These are phyloP conservation scores for Anaeromyces robustus DNA, from an alignment of 192 early-diverging fungal genomes.

Conservation along the genomic window DNA sequence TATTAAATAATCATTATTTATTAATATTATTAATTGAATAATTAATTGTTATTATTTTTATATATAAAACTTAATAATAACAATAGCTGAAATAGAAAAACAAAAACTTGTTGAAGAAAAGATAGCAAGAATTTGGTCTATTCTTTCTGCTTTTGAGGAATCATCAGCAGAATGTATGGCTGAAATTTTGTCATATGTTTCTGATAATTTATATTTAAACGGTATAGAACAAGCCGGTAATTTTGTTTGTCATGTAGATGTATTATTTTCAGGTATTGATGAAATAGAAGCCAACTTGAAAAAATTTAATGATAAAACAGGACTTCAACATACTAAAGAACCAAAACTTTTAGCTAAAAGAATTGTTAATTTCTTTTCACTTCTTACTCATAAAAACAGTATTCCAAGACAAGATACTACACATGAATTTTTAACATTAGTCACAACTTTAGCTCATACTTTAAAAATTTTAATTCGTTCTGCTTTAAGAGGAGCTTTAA, in stretches of 20 bases:
- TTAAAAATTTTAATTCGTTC: conserved; percentile 82
- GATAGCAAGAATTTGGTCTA: conserved; percentile 74
- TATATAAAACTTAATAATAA: too few species aligned
- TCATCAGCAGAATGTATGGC: conserved; percentile 88
- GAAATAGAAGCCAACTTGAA: conserved; percentile 59
- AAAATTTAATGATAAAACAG: conserved; percentile 43
- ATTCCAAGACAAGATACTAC: conserved; percentile 28
- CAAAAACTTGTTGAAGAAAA: conserved; percentile 72
- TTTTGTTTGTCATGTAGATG: conserved; percentile 85
- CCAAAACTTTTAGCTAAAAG: conserved; percentile 92
- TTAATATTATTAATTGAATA: too few species aligned
- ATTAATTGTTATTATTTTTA: too few species aligned
- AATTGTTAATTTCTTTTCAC: conserved; percentile 86
- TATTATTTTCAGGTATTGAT: conserved; percentile 79
- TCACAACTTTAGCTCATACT: conserved; percentile 80
- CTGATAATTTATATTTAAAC: conserved; percentile 56
- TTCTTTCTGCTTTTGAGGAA: conserved; percentile 91
- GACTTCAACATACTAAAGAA: conserved; percentile 54
- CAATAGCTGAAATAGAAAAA: conserved; percentile 4
- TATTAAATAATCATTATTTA: too few species aligned
- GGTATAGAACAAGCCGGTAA: conserved; percentile 65
- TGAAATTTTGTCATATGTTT: conserved; percentile 83
- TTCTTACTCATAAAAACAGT: conserved; percentile 57
- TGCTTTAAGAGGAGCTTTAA: conserved; percentile 72
- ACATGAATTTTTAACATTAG: conserved; percentile 73